Evolutionary conservation across 805 yeast species (phyloP).

Genomic region (Wickerhamomyces hampshirensis): DNA sequence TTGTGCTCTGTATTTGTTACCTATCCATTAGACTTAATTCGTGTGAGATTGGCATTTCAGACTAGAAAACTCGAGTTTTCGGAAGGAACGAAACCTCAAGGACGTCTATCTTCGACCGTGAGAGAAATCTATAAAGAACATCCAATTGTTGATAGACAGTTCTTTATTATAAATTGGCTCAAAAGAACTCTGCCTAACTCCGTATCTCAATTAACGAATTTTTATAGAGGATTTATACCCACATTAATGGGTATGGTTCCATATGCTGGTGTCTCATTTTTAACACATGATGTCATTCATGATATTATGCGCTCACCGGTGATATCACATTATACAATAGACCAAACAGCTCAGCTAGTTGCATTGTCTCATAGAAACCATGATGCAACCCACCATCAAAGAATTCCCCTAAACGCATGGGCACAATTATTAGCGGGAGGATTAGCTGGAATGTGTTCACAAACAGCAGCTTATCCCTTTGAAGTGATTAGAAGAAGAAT

Average conservation of each 20-base stretch:
- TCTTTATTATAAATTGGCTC: slow-evolving; percentile 17
- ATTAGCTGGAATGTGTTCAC: slow-evolving; percentile 90
- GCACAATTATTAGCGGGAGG: slow-evolving; percentile 96
- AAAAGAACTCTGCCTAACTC: slow-evolving; percentile 17
- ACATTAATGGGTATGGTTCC: slow-evolving; percentile 95
- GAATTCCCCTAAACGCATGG: slow-evolving; percentile 77
- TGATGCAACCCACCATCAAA: slow-evolving; percentile 24
- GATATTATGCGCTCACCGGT: slow-evolving; percentile 69
- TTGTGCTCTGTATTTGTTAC: slow-evolving; percentile 81
- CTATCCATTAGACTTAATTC: slow-evolving; percentile 84
- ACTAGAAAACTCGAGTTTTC: too few relatives aligned
- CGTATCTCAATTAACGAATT: slow-evolving; percentile 41
- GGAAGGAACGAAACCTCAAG: too few relatives aligned
- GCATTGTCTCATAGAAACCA: slow-evolving; percentile 3
- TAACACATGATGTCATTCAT: slow-evolving; percentile 88
- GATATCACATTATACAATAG: slow-evolving; percentile 50
- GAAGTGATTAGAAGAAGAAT: slow-evolving; percentile 91
- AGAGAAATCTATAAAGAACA: slow-evolving; percentile 22
- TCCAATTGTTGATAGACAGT: slow-evolving; percentile 19
- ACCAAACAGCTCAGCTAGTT: slow-evolving; percentile 5
- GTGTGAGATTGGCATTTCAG: slow-evolving; percentile 85
- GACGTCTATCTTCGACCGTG: slow-evolving; percentile 22
- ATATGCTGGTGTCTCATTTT: slow-evolving; percentile 95
- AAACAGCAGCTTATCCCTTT: slow-evolving; percentile 94
- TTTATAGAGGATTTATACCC: slow-evolving; percentile 91